Evolutionary conservation across 202 grass and related monocot species (phyloP), one percentile per base, ranked within the genome.

Genomic region (Zizania palustris): DNA sequence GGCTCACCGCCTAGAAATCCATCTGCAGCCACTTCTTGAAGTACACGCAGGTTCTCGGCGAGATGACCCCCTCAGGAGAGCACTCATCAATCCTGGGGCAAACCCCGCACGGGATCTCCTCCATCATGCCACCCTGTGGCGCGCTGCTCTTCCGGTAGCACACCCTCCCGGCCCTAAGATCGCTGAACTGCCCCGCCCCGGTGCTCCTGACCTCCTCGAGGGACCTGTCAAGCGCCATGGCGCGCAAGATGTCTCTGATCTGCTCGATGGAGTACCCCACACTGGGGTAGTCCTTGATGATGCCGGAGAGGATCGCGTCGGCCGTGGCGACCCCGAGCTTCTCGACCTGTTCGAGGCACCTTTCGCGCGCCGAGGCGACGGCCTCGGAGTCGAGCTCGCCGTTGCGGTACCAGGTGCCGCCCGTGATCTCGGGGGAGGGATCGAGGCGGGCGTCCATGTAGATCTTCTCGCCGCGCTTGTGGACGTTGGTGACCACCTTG

Each of bases 141-240:
- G 19, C 28, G 9, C 43, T 65, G 6, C 77, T 83, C 51, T 80
- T 63, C 69, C 74, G 84, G 79, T 93, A 97, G 71, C 94, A 93
- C 40, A 74, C 34, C 77, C 65, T 89, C 57, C 94, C 87, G 1
- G 73, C 44, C 51, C 82, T 78, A 40, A 92, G 73, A 5, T 51
- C 76, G 33, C 53, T 44, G 69, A 92, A 97, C 40, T 91, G 86
- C 1, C 88, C 94, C 51, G 51, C 75, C 5, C 94, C 91, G 3
- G 76, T 90, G 82, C 94, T 97, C 79, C 69, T 91, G 72, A 91
- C 71, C 65, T 97, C 91, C 79, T 97, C 94, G 10, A 97, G 67
- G 54, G 86, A 86, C 79, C 78, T 93, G 65, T 93, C 91, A n/a
- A 97, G 84, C 65, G 75, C 79, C 88, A 97, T 80, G 41, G 79